Conservation (phyloP, 208 protist genomes). For the Leptomonas seymouri region DNA sequence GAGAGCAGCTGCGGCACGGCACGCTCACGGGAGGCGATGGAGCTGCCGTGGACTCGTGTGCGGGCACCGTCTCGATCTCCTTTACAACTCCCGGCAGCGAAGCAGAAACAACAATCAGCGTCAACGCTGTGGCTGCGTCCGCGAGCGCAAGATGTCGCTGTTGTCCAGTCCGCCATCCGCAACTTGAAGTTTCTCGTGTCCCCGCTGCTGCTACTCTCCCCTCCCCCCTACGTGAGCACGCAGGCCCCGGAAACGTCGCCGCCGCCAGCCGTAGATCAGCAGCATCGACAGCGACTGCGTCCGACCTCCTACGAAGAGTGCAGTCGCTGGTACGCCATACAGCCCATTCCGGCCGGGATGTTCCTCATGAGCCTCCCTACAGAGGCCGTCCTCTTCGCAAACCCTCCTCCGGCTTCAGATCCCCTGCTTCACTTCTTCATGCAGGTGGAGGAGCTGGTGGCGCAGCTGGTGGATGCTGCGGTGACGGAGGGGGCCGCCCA, state of each 20-base stretch:
- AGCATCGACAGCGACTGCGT: slow-evolving; percentile 3
- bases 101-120: not conserved
- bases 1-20: not conserved
- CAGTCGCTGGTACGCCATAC: slow-evolving; percentile 72
- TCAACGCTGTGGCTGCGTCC: slow-evolving; percentile 38
- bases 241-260: not conserved
- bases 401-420: slow-evolving; percentile 54
- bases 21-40: not conserved
- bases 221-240: slow-evolving; percentile 9
- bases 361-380: slow-evolving; percentile 78
- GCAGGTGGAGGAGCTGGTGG: slow-evolving; percentile 79
- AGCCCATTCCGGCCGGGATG: slow-evolving; percentile 65
- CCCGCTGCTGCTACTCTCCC: slow-evolving; percentile 65
- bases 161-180: slow-evolving; percentile 45
- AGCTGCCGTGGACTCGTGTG: slow-evolving; percentile 20
- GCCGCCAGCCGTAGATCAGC: not conserved
- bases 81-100: not conserved
- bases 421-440: slow-evolving; percentile 70
- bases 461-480: slow-evolving; percentile 60
- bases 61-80: not conserved
- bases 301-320: slow-evolving; percentile 26
- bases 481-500: slow-evolving; percentile 46
- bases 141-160: slow-evolving; percentile 46
- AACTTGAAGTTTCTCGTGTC: slow-evolving; percentile 61
- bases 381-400: slow-evolving; percentile 69